Conservation (phyloP, 139 green algal genomes). For the Chlorella vulgaris region DNA sequence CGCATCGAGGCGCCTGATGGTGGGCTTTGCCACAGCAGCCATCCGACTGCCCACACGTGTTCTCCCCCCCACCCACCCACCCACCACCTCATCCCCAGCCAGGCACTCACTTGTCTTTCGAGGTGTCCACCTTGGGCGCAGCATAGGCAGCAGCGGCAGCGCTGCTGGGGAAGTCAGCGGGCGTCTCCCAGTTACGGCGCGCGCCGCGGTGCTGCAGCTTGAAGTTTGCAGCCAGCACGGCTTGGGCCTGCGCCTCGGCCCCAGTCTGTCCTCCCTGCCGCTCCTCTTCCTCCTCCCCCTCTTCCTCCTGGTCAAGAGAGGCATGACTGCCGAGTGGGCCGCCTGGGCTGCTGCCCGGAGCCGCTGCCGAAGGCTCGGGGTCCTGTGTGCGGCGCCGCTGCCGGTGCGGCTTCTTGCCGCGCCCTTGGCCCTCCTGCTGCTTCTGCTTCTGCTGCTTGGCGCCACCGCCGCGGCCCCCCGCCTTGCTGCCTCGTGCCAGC, state of each 20-base stretch:
- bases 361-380: too few relatives aligned
- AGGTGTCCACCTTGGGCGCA: constrained; percentile 49
- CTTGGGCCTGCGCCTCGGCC: background rate
- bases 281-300: background rate
- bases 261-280: background rate
- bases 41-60: too few relatives aligned
- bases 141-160: constrained; percentile 66
- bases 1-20: too few relatives aligned
- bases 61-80: too few relatives aligned
- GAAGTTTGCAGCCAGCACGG: constrained; percentile 52
- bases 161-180: constrained; percentile 71
- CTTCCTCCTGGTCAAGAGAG: background rate
- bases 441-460: constrained; percentile 25
- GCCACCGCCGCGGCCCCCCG: background rate
- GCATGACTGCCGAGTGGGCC: background rate
- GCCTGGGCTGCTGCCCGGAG: background rate
- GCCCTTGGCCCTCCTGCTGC: background rate
- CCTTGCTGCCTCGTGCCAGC: background rate
- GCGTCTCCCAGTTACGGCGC: constrained; percentile 74
- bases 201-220: constrained; percentile 67
- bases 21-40: too few relatives aligned
- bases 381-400: too few relatives aligned
- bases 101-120: constrained; percentile 47
- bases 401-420: background rate
- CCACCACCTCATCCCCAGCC: too few relatives aligned